Evolutionary conservation across 768 basidiomycete genomes (phyloP), one percentile per base, ranked within the genome.

Genomic region (Lactarius sp.): DNA sequence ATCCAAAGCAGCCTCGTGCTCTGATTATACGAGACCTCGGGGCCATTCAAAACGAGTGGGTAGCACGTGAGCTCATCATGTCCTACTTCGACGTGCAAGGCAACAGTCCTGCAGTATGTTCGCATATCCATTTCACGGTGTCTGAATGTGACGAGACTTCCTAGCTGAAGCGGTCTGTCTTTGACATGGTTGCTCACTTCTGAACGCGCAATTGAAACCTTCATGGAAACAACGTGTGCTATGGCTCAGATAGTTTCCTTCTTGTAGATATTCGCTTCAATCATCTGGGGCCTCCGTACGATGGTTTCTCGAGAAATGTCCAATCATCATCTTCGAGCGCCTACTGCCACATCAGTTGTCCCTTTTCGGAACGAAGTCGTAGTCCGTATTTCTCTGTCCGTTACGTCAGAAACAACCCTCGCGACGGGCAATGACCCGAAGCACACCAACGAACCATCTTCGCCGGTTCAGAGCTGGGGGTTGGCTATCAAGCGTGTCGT

Each of bases 11-110:
- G 61, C 80, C 78, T 27, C 81, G 88, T 34, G 75, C 78, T 20
- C 71, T 91, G 52, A 77, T 88, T 20, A 83, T 90, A 71, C 80
- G 86, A 47, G 90, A 92, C 69, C 73, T 94, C 53, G 92, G 92
- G 39, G 74, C 80, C 0, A 78, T 94, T 27, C 85, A 89, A 67
- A 84, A 77, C 70, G 81, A 85, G 67, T 92, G 89, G 88, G 80
- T 92, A 14, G 84, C 88, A 0, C 83, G 81, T 12, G 83, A 91
- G 69, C 83, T 92, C 64, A 75, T 90, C 13, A 71, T 88, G 56
- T 83, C 88, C 52, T 92, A 92, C 71, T 90, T 92, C 70, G 85
- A 87, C 60, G 84, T 82, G 34, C 75, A 80, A 33, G 86, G 84
- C 10, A 81, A 87, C 14, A 92, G 90, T 71, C 87, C 88, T 44